Evolutionary conservation across 2,329 filamentous ascomycete species (phyloP), one percentile per base, ranked within the genome.

Genomic region (Paecilomyces sp.): DNA sequence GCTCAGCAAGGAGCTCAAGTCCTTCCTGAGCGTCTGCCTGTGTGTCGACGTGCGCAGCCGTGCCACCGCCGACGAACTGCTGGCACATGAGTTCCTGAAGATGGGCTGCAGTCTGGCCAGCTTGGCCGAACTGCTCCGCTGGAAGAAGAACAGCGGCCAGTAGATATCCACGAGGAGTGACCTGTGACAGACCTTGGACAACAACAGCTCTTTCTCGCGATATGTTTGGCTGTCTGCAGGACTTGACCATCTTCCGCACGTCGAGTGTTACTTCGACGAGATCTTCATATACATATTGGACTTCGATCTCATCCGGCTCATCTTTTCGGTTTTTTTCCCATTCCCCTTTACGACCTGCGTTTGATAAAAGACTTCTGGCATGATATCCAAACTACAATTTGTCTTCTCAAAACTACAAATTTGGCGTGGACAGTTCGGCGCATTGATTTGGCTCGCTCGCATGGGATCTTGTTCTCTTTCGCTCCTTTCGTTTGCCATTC

Each of bases 41-140:
- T 97, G 94, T 69, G 94, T 99, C 54, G 93, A 97, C 70, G 92
- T 99, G 70, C 92, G 93, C 81, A 93, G 89, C 73, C 87, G 94
- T 72, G 94, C 94, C 12, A 96, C 91, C 28, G 92, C 94, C 0
- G 85, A 91, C 62, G 94, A 99, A 77, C 82, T 99, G 56, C 80
- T 97, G 62, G 85, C 88, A 62, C 92, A 97, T 72, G 94, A 97
- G 68, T 99, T 99, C 81, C 78, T 99, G 72, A 92, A 92, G 80
- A 90, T 90, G 69, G 93, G 94, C 22, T 97, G 93, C 80, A 87
- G 88, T 58, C 81, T 94, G 59, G 83, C 83, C 54, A 96, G 90
- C 74, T 81, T 99, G 66, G 87, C 92, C 18, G 92, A 96, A 70
- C 79, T 99, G 63, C 83, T 99, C 62, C 88, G 90, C 58, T 99